A percentile compares a stretch with the other conserved stretches of the same genome.
Conservation (phyloP, 2,329 filamentous ascomycete species). For the Cytospora chrysosperma region DNA sequence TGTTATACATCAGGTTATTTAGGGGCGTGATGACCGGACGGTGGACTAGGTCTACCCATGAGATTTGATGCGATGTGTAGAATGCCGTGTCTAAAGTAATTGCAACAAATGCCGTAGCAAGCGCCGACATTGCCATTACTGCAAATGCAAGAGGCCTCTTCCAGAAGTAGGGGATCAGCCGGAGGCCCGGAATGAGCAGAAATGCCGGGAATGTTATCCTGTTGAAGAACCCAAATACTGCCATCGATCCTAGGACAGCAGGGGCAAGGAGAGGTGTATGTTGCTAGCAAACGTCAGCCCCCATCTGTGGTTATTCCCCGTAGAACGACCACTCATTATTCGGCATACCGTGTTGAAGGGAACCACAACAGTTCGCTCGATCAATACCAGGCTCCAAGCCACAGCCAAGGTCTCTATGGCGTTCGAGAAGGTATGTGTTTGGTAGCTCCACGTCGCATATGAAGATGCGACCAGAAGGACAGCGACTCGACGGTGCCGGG, state of each 20-base stretch:
- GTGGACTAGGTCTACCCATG: constrained; percentile 61
- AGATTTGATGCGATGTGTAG: constrained; percentile 64
- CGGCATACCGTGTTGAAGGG: constrained; percentile 61
- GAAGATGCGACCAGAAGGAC: constrained; percentile 88
- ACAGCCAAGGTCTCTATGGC: constrained; percentile 92
- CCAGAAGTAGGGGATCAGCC: constrained; percentile 80
- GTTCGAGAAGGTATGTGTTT: constrained; percentile 98
- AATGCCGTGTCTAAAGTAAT: constrained; percentile 83
- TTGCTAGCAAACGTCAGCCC: constrained; percentile 51
- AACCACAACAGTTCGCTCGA: constrained; percentile 73
- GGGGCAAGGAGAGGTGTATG: constrained; percentile 74
- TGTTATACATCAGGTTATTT: constrained; percentile 78
- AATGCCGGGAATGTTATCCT: constrained; percentile 97
- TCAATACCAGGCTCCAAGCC: constrained; percentile 88
- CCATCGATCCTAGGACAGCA: constrained; percentile 74
- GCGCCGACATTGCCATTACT: constrained; percentile 62
- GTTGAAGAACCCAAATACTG: constrained; percentile 89
- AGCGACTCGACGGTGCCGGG: constrained; percentile 68
- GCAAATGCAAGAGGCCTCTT: constrained; percentile 63
- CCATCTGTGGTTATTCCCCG: constrained; percentile 10
- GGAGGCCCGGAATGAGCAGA: constrained; percentile 77
- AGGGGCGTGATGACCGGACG: constrained; percentile 72
- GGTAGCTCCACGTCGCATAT: constrained; percentile 98
- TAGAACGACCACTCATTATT: background rate
- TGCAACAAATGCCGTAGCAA: constrained; percentile 69